Conservation (phyloP, 164 flowering plant species). For the Vitis rupestris region DNA sequence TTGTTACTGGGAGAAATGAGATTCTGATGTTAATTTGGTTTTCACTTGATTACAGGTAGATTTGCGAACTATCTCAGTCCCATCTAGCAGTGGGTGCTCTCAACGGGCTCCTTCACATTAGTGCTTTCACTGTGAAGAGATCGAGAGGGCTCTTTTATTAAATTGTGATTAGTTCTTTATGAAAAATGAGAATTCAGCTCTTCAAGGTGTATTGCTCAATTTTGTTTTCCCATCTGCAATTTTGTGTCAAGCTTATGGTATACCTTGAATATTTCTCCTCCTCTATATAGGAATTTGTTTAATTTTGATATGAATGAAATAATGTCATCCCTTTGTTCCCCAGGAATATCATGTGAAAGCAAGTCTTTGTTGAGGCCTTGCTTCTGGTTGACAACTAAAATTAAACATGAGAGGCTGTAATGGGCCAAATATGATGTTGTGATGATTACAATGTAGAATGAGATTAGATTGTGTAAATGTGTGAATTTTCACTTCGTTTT, state of each 20-base stretch:
- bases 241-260: neutral
- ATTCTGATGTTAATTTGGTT: neutral
- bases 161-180: slow-evolving; percentile 3
- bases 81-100: slow-evolving; percentile 27
- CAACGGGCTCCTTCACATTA: neutral
- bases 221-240: slow-evolving; percentile 1
- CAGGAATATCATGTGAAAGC: neutral
- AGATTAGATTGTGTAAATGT: neutral
- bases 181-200: neutral
- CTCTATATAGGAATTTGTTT: neutral
- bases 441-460: neutral
- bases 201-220: slow-evolving; percentile 4
- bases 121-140: neutral
- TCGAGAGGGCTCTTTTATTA: neutral
- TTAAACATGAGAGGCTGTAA: neutral
- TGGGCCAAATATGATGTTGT: neutral
- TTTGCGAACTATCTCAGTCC: slow-evolving; percentile 57
- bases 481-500: neutral
- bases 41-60: slow-evolving; percentile 40
- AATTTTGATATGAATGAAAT: neutral
- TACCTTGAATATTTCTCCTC: neutral
- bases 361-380: neutral
- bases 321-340: neutral
- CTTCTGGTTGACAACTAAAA: neutral
- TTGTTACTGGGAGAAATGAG: too few relatives aligned